phyloP scores from a whole-genome alignment of 345 rosid genomes.

The Citrus maxima region DNA sequence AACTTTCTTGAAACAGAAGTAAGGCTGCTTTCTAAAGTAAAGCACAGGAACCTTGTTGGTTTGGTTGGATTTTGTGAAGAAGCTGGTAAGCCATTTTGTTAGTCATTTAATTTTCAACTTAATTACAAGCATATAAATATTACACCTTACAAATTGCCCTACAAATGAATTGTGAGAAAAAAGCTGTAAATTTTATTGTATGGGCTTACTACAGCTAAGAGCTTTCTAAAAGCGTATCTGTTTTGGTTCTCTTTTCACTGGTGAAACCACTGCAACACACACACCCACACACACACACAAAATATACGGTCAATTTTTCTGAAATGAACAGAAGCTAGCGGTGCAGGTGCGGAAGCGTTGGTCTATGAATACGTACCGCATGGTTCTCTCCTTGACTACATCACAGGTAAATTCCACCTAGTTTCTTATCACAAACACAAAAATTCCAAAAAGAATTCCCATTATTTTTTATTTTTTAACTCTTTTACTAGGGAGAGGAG shows the following conservation, averaged over 20 bases:
- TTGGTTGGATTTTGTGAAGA: slow-evolving; percentile 68
- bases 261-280: neutral
- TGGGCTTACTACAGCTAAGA: neutral
- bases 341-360: slow-evolving; percentile 31
- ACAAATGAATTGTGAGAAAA: neutral
- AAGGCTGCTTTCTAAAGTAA: slow-evolving; percentile 42
- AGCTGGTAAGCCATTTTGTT: slow-evolving; percentile 26
- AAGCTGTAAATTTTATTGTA: neutral
- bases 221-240: neutral
- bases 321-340: slow-evolving; percentile 36
- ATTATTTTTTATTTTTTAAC: neutral
- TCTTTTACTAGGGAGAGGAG: slow-evolving; percentile 36
- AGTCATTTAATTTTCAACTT: neutral
- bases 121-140: neutral
- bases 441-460: no score
- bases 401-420: slow-evolving; percentile 32
- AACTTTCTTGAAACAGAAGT: slow-evolving; percentile 49
- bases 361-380: slow-evolving; percentile 59
- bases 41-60: slow-evolving; percentile 50
- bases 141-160: neutral
- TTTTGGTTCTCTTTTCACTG: neutral
- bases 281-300: no score
- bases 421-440: neutral
- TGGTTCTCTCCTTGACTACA: slow-evolving; percentile 57
- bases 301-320: neutral